Base-by-base conservation (phyloP, 2,329 filamentous ascomycete species). In the Stromatinia cepivora region DNA sequence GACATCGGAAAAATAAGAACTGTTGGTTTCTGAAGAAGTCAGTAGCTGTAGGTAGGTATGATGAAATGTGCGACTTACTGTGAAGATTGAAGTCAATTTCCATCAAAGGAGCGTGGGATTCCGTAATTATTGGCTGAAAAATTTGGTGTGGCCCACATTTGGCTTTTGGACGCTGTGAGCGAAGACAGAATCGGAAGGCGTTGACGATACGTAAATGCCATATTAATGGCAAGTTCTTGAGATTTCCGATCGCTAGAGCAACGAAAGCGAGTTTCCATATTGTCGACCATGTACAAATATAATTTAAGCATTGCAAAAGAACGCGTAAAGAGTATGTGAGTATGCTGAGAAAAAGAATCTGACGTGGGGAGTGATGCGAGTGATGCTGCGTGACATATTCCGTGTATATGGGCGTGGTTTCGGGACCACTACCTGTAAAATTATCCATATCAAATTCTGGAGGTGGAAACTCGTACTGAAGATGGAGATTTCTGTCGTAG, bases 31-130 rank as follows among this genome's bases (percentile, higher is more conserved):
- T 74, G 36, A n/a, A 15, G 3, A 52, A 46, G 20, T 34, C 13
- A 63, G 67, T 25, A 61, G 53, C 7, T 25, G n/a, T 13, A 34
- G 22, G 22, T 3, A 20, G 36, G 20, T 11, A 13, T 11, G 10
- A 45, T 22, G 8, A 42, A 4, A 2, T 15, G 5, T 5, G 15
- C 5, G 46, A 68, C 71, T 67, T 39, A 72, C 73, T 92, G 81
- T 92, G 89, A 69, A 90, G 76, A 79, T 92, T 92, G 81, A 91
- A 91, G 78, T 92, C 90, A 73, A 84, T 89, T 78, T 92, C 89
- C 71, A 86, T 81, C 54, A 89, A 79, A 0, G 87, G 85, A 15
- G 88, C 85, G 73, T 85, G 84, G 0, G 87, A 86, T 36, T 82
- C 82, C n/a, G 88, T 87, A 58, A 89, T 86, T 39, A 87, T 79